Evolutionary conservation across 1,284 basidiomycete species (phyloP).

Genomic region (Cryptococcus sp.): DNA sequence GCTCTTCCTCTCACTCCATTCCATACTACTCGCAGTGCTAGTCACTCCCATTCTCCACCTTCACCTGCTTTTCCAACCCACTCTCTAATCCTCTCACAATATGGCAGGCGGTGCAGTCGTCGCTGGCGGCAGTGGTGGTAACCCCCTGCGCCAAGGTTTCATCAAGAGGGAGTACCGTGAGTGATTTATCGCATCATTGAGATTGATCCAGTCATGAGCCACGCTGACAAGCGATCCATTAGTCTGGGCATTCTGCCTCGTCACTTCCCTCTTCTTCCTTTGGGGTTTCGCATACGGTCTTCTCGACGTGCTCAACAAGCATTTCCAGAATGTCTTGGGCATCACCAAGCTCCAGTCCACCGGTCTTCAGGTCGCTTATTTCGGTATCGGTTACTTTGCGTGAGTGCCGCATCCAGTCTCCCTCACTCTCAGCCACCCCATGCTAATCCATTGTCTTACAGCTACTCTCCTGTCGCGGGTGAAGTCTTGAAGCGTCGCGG

Average conservation of each 20-base stretch:
- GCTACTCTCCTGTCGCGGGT: constrained; percentile 52
- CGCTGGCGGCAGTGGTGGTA: constrained; percentile 32
- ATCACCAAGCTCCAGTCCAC: constrained; percentile 80
- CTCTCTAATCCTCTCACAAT: constrained; percentile 10
- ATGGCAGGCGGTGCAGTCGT: constrained; percentile 51
- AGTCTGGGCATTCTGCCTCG: constrained; percentile 64
- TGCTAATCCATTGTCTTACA: constrained; percentile 6
- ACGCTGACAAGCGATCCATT: constrained; percentile 9
- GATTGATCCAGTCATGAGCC: background rate
- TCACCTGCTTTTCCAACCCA: background rate
- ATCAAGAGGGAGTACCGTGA: constrained; percentile 42
- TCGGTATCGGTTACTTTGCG: constrained; percentile 64
- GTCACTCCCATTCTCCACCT: background rate
- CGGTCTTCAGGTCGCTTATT: constrained; percentile 81
- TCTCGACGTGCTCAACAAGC: constrained; percentile 77
- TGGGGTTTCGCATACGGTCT: constrained; percentile 66
- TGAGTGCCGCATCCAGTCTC: constrained; percentile 8
- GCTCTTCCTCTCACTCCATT: background rate
- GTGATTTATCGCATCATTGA: constrained; percentile 1
- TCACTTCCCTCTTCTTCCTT: constrained; percentile 78
- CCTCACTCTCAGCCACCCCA: constrained; percentile 5
- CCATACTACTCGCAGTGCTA: background rate
- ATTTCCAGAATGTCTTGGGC: constrained; percentile 68
- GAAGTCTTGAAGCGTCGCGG: constrained; percentile 52
- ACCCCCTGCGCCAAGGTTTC: constrained; percentile 43